A percentile compares a stretch with the other conserved stretches of the same genome.
These are phyloP conservation scores for Xylariaceae sp. DNA, from an alignment of 2,329 filamentous ascomycete genomes.

Conservation along the genomic window DNA sequence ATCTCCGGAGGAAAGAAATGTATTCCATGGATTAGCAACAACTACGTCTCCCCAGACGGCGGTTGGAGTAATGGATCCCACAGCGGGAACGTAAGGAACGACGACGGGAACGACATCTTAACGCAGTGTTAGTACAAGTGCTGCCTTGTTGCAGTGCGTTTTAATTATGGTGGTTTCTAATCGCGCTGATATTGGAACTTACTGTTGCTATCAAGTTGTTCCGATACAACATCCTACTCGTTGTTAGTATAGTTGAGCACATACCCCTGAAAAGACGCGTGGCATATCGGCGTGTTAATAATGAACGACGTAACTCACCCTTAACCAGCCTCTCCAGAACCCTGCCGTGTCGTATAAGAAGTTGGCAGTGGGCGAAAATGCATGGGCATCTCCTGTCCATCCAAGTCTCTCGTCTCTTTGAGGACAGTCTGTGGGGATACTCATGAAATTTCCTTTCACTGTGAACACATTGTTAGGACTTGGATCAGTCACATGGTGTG, in stretches of 20 bases:
- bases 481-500: background rate
- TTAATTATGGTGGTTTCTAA: too few species aligned
- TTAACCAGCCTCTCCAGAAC: conserved; percentile 56
- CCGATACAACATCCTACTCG: conserved; percentile 47
- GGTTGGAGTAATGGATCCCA: conserved; percentile 33
- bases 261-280: background rate
- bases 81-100: conserved; percentile 38
- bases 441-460: conserved; percentile 63
- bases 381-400: conserved; percentile 55
- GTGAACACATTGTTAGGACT: background rate
- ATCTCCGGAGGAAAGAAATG: conserved; percentile 49
- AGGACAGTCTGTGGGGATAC: conserved; percentile 57
- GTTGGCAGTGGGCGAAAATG: conserved; percentile 55
- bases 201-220: conserved; percentile 38
- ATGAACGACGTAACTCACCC: conserved; percentile 24
- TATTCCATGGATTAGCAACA: conserved; percentile 49
- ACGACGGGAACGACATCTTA: conserved; percentile 38
- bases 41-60: conserved; percentile 53
- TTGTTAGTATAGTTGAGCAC: background rate
- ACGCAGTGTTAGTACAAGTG: conserved; percentile 7
- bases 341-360: conserved; percentile 60
- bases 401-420: conserved; percentile 57
- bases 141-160: background rate
- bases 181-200: conserved; percentile 15
- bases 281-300: background rate